phyloP scores from a whole-genome alignment of 352 stramenopile genomes.

The Phytophthora hybrid region DNA sequence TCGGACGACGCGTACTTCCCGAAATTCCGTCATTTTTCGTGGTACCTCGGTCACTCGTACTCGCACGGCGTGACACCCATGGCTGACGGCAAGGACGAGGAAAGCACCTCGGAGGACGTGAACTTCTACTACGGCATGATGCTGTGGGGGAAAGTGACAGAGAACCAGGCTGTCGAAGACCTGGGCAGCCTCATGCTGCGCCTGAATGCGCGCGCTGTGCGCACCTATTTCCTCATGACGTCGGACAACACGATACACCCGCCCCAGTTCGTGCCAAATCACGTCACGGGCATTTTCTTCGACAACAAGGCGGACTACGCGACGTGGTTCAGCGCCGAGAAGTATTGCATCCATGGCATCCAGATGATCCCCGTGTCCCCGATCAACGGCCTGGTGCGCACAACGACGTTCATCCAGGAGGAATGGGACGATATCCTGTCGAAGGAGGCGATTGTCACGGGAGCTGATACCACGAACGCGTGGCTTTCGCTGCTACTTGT shows the following conservation, averaged over 20 bases:
- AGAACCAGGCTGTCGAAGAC: too few relatives aligned
- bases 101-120: constrained; percentile 69
- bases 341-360: constrained; percentile 83
- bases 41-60: constrained; percentile 65
- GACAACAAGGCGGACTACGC: constrained; percentile 85
- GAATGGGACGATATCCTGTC: constrained; percentile 82
- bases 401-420: constrained; percentile 65
- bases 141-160: constrained; percentile 45
- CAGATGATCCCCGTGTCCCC: constrained; percentile 84
- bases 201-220: constrained; percentile 56
- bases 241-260: constrained; percentile 64
- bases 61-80: constrained; percentile 68
- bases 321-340: constrained; percentile 80
- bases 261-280: constrained; percentile 57
- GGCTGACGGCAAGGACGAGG: constrained; percentile 72
- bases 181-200: constrained; percentile 30
- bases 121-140: constrained; percentile 79
- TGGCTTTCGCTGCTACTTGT: constrained; percentile 32
- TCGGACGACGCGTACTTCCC: too few relatives aligned
- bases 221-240: constrained; percentile 75
- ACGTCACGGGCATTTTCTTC: constrained; percentile 79
- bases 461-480: constrained; percentile 55
- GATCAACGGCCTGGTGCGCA: constrained; percentile 76
- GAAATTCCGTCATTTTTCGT: too few relatives aligned
- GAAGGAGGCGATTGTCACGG: constrained; percentile 70